These are phyloP conservation scores for Zelopaecilomyces penicillatus DNA, from an alignment of 2,329 filamentous ascomycete genomes.

Conservation along the genomic window DNA sequence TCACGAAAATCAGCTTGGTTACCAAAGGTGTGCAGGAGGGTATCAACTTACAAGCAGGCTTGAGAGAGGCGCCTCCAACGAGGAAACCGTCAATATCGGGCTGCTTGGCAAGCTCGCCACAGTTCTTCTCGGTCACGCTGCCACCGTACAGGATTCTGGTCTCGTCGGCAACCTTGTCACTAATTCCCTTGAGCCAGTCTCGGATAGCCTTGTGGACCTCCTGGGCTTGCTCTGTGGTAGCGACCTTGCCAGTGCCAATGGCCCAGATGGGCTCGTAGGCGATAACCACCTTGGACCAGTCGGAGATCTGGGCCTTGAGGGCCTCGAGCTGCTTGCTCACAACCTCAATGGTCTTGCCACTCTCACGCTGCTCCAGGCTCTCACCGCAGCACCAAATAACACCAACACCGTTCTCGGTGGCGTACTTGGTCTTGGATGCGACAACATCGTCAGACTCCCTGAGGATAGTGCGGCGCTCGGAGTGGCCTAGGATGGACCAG, in stretches of 20 bases:
- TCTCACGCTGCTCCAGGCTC: conserved; percentile 86
- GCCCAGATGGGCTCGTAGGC: conserved; percentile 99
- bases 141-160: conserved; percentile 95
- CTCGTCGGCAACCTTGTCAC: conserved; percentile 67
- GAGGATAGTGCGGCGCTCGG: conserved; percentile 84
- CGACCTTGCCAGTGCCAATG: conserved; percentile 88
- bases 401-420: conserved; percentile 73
- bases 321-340: conserved; percentile 80
- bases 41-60: conserved; percentile 73
- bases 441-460: conserved; percentile 80
- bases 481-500: conserved; percentile 92
- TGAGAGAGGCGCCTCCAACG: conserved; percentile 90
- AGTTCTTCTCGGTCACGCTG: conserved; percentile 97
- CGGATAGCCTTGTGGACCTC: conserved; percentile 91
- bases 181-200: conserved; percentile 74
- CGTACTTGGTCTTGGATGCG: conserved; percentile 89
- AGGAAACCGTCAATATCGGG: conserved; percentile 96
- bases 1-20: not conserved
- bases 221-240: conserved; percentile 81
- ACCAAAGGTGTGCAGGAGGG: not conserved
- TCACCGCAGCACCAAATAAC: conserved; percentile 98
- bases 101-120: conserved; percentile 83
- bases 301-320: conserved; percentile 64
- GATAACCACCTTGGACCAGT: conserved; percentile 92
- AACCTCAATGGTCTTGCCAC: conserved; percentile 73